Evolutionary conservation across 108 stramenopile species (phyloP).

Genomic region (Cyclostephanos tholiformis): DNA sequence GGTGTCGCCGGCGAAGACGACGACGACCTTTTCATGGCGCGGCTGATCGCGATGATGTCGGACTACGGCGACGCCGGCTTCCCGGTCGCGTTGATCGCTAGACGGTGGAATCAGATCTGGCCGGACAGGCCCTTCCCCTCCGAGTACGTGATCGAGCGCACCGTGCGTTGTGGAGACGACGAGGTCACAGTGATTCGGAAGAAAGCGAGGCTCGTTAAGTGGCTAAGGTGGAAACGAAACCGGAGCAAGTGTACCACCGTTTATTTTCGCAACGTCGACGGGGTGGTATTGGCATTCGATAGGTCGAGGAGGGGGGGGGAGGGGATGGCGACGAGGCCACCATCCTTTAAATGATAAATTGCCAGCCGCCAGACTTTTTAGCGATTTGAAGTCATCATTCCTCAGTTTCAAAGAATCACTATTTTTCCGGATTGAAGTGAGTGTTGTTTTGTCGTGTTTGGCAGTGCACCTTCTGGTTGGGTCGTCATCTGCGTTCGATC

Average conservation of each 20-base stretch:
- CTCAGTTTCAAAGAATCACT: too few species aligned
- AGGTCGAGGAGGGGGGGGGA: background rate
- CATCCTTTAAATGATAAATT: too few species aligned
- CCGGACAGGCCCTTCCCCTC: conserved; percentile 75
- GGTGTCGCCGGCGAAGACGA: conserved; percentile 26
- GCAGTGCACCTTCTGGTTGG: too few species aligned
- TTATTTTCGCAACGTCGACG: conserved; percentile 30
- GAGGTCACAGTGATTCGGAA: conserved; percentile 22
- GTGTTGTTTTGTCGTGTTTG: too few species aligned
- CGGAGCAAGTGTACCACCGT: conserved; percentile 34
- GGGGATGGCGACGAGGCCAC: background rate
- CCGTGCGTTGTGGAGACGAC: conserved; percentile 12
- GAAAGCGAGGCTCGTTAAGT: conserved; percentile 45
- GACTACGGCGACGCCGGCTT: conserved; percentile 84
- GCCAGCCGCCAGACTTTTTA: too few species aligned
- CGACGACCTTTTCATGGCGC: conserved; percentile 61
- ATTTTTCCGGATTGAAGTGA: too few species aligned
- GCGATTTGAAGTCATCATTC: too few species aligned
- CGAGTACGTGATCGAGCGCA: conserved; percentile 43
- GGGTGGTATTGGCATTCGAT: conserved; percentile 40
- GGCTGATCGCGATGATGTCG: conserved; percentile 72
- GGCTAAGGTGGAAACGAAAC: conserved; percentile 41
- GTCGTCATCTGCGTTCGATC: too few species aligned
- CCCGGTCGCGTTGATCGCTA: conserved; percentile 60
- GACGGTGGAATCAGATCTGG: conserved; percentile 90